Base-by-base conservation (phyloP, 2,329 filamentous ascomycete genomes). In the Raffaelea ambrosiae region DNA sequence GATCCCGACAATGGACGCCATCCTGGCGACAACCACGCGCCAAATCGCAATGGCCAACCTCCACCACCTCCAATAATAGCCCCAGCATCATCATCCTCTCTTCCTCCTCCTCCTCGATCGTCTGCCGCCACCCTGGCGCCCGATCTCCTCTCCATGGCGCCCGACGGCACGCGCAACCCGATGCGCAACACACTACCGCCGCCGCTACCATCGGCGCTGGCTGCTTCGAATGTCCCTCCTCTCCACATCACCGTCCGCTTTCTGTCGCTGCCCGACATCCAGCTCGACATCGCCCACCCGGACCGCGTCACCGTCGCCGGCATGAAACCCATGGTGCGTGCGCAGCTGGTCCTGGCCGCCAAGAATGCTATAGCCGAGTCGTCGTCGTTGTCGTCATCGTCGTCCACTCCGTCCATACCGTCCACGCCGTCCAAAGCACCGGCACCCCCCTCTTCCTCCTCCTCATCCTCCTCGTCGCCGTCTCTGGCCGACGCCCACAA, bases 221-320 rank as follows among this genome's bases (percentile, higher is more conserved):
- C 7, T 29, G 26, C 26, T 13, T 29, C 26, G 13, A 29, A 29
- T 29, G 35, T 19, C 16, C 35, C 8, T 38, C 35, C 35, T 38
- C 73, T 95, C 48, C 81, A 85, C 59, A 74, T 97, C 41, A 91
- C 87, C 35, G 83, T 97, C 63, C 89, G 91, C 64, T 97, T 98
- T 76, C 88, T 84, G 51, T 83, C 88, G 1, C 77, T 91, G 49
- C 84, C 88, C 16, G 93, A 97, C 63, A 77, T 96, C 36, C 77
- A 84, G 38, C 77, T 97, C 51, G 81, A 88, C 58, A 80, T 97
- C 59, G 65, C 79, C 43, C 69, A 73, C 5, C 87, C 90, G 0
- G 65, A 73, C 43, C 72, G 73, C 29, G 89, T 84, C 11, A 88
- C 88, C 39, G 79, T 88, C 47, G 77, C 88, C 48, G 79, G 84